Evolutionary conservation across 2,329 filamentous ascomycete genomes (phyloP), one percentile per base, ranked within the genome.

Genomic region (Colletotrichum euphorbiae): DNA sequence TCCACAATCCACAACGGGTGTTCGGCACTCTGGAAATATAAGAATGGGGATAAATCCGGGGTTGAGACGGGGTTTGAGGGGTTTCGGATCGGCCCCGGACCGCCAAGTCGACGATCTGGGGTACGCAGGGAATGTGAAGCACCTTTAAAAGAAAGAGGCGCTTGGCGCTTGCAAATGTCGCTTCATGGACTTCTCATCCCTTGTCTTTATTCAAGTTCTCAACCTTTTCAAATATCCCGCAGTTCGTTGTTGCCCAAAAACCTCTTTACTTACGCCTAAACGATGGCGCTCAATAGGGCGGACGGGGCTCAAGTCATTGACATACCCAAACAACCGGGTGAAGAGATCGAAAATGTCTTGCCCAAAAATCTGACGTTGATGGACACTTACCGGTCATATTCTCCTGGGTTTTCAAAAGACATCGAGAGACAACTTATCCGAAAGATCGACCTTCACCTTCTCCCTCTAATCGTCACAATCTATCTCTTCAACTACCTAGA

Each of bases 391-490:
- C 56, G 56, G 17, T 59, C 43, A n/a, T 50, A 59, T 19, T 45
- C 40, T 3, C 40, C 40, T 13, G 31, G 40, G 11, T 38, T 59
- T 17, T 50, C 56, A 28, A 45, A 21, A 0, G 48, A 54, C n/a
- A 28, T 19, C 60, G 77, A 79, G 62, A 74, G 72, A 56, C 73
- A 71, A 17, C 74, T 79, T 3, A 73, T 78, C 17, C 74, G 77
- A 42, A 79, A 79, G 70, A 78, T 85, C 72, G 77, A 82, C 9
- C 70, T 84, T 21, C 75, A 69, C 40, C 63, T 79, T 12, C 61
- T 79, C 13, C 84, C 84, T 3, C 78, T 76, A 85, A 67, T 93
- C 89, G 80, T 90, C 78, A 40, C 81, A 73, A 61, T 66, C 21
- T 62, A 88, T 70, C 77, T 89, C 0, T 77, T 90, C 51, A 67